phyloP scores from a whole-genome alignment of 352 stramenopile species.

The Aphanomyces invadans region DNA sequence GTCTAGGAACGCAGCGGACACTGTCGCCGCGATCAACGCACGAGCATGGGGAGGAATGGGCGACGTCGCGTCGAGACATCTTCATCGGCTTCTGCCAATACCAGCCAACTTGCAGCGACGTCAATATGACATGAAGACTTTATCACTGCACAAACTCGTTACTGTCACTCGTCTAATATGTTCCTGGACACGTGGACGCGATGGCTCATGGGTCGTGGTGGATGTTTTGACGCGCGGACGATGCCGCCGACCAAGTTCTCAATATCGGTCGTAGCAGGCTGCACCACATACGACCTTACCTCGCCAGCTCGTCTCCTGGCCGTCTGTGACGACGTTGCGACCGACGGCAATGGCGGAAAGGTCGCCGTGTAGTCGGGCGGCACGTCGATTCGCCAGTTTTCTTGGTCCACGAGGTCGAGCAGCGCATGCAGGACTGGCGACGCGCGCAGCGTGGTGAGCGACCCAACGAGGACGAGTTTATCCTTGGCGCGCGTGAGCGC shows the following conservation, averaged over 20 bases:
- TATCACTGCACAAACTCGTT: no score
- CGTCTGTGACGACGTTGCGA: neutral
- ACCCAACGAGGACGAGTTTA: slow-evolving; percentile 78
- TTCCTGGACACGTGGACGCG: neutral
- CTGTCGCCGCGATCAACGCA: no score
- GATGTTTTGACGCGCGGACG: neutral
- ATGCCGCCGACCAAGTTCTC: neutral
- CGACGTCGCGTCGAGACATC: no score
- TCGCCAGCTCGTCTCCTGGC: no score
- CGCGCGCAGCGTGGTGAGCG: slow-evolving; percentile 43
- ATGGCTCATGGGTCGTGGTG: no score
- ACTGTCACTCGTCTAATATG: neutral
- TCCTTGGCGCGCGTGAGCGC: slow-evolving; percentile 80
- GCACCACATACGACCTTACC: neutral
- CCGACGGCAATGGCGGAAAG: neutral
- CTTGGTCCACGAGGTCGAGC: neutral
- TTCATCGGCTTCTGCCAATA: no score
- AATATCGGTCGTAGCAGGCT: neutral
- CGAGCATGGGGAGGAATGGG: no score
- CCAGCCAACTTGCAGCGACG: no score
- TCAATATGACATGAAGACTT: no score
- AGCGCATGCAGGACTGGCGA: slow-evolving; percentile 2
- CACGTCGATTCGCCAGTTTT: neutral
- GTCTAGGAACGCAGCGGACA: no score
- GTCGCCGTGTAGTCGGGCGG: neutral